Evolutionary conservation across 2,329 filamentous ascomycete species (phyloP).

Genomic region (Orbilia ellipsospora): DNA sequence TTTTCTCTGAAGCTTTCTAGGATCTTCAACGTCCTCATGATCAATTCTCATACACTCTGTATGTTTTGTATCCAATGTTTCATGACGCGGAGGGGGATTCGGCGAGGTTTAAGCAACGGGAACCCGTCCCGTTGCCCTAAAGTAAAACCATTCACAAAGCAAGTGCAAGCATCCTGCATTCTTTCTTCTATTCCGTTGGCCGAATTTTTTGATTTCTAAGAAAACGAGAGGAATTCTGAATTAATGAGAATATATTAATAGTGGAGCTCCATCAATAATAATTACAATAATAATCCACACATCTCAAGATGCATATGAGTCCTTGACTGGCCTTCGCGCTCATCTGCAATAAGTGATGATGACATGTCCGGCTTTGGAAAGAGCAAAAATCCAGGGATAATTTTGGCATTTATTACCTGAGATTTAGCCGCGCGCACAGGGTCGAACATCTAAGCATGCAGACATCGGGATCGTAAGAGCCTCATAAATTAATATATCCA

Average conservation of each 20-base stretch:
- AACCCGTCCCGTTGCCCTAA: conserved; percentile 1
- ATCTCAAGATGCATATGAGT: too few species aligned
- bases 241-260: too few species aligned
- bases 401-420: conserved; percentile 16
- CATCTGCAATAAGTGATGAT: conserved; percentile 20
- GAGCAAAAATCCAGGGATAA: conserved; percentile 18
- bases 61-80: conserved; percentile 16
- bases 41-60: conserved; percentile 19
- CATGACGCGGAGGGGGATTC: conserved; percentile 45
- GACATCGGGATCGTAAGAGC: conserved; percentile 34
- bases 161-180: conserved; percentile 18
- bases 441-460: conserved; percentile 11
- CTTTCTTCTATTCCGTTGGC: background rate
- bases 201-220: conserved; percentile 43
- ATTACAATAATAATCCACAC: too few species aligned
- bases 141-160: background rate
- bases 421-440: conserved; percentile 53
- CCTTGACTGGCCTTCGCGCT: too few species aligned
- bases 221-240: conserved; percentile 15
- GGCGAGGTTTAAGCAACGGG: conserved; percentile 21
- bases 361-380: conserved; percentile 30
- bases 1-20: conserved; percentile 3
- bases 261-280: too few species aligned
- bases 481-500: conserved; percentile 24
- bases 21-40: conserved; percentile 23